phyloP scores from a whole-genome alignment of 2,329 filamentous ascomycete genomes.

The Hymenoscyphus infarciens region DNA sequence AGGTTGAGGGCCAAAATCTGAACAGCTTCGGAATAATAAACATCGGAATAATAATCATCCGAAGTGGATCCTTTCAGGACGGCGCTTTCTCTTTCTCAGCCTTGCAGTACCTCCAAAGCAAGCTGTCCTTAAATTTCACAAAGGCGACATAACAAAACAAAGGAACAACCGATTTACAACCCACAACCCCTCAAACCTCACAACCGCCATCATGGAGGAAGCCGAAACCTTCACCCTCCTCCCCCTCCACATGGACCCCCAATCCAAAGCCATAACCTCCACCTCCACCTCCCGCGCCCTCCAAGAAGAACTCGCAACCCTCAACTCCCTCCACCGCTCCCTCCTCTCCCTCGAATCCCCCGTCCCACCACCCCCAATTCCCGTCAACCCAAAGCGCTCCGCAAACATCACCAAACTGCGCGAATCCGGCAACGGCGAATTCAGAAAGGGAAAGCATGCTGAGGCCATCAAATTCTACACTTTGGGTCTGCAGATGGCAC shows the following conservation, averaged over 20 bases:
- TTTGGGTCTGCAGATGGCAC: constrained; percentile 86
- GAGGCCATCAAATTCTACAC: constrained; percentile 81
- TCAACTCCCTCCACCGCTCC: constrained; percentile 75
- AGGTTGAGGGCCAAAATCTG: too few relatives aligned
- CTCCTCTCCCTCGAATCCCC: constrained; percentile 64
- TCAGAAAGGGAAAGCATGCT: constrained; percentile 69
- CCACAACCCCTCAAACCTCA: not conserved
- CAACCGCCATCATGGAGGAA: constrained; percentile 46
- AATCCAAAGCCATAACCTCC: constrained; percentile 68
- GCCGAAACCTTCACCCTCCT: constrained; percentile 76
- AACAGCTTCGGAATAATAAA: not conserved
- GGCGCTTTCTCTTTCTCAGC: constrained; percentile 5
- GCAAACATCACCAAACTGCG: constrained; percentile 87
- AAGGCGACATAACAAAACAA: not conserved
- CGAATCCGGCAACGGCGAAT: constrained; percentile 78
- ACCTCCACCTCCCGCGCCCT: constrained; percentile 48
- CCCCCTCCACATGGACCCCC: constrained; percentile 76
- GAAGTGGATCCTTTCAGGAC: not conserved
- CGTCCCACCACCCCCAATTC: constrained; percentile 78
- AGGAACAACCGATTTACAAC: not conserved
- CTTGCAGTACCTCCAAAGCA: constrained; percentile 2
- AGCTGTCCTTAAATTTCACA: constrained; percentile 9
- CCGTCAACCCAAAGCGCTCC: constrained; percentile 87
- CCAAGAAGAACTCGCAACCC: constrained; percentile 61
- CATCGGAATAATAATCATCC: not conserved